Conservation (phyloP, 345 rosid genomes). For the Citrus unshiu region DNA sequence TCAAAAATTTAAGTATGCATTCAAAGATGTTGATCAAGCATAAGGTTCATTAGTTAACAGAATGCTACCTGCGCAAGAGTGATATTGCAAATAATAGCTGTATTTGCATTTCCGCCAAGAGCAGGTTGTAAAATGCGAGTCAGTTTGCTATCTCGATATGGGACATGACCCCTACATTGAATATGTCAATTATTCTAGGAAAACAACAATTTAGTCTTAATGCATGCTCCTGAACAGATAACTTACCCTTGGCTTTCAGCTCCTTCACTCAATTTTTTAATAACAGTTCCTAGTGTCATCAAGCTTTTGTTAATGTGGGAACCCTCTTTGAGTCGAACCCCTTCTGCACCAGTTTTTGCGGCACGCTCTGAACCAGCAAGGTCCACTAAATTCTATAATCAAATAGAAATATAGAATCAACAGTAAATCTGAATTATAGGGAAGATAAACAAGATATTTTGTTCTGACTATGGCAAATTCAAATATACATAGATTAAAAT, state of each 20-base stretch:
- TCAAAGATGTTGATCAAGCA: not conserved
- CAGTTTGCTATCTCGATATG: constrained; percentile 95
- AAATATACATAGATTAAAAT: not conserved
- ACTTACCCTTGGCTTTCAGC: constrained; percentile 89
- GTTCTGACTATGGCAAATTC: not conserved
- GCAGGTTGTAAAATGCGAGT: constrained; percentile 97
- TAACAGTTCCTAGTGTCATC: constrained; percentile 94
- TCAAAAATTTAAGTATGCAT: not conserved
- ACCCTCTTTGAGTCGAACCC: constrained; percentile 92
- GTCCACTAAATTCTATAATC: constrained; percentile 80
- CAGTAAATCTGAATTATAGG: not conserved
- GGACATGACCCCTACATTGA: constrained; percentile 82
- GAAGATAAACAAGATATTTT: constrained; percentile 6
- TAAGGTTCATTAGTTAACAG: not conserved
- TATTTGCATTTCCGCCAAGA: constrained; percentile 97
- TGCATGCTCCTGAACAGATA: not conserved
- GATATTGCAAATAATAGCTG: constrained; percentile 95
- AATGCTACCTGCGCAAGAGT: constrained; percentile 85
- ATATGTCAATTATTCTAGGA: not conserved
- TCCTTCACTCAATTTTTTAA: constrained; percentile 89
- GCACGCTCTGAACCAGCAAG: constrained; percentile 99
- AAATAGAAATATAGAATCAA: constrained; percentile 12
- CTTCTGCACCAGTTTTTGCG: constrained; percentile 98
- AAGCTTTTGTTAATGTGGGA: constrained; percentile 92
- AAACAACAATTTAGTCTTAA: not conserved